Conservation (phyloP, 768 basidiomycete genomes). For the Floccularia luteovirens region DNA sequence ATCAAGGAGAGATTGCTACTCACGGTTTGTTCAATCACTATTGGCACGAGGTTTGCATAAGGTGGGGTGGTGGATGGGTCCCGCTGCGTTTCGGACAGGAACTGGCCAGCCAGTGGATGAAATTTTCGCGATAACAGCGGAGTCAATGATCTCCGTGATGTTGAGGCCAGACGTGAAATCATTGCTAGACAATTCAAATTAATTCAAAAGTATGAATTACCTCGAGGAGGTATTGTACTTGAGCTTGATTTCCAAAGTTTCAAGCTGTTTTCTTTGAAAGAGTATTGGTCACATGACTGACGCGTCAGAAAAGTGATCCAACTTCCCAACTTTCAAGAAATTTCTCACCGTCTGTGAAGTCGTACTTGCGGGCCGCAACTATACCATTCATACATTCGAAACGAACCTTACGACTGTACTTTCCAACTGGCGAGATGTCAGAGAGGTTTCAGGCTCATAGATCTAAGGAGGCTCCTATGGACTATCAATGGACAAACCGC, state of each 20-base stretch:
- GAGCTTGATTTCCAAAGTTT: background rate
- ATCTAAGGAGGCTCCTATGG: slow-evolving; percentile 83
- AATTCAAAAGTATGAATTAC: too few species aligned
- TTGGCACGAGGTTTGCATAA: slow-evolving; percentile 75
- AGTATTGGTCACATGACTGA: slow-evolving; percentile 19
- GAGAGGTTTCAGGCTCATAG: slow-evolving; percentile 23
- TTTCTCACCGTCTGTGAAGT: background rate
- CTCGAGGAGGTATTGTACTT: too few species aligned
- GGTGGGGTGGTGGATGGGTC: slow-evolving; percentile 34
- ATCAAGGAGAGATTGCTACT: slow-evolving; percentile 4
- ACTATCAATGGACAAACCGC: slow-evolving; percentile 78
- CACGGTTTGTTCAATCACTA: slow-evolving; percentile 91
- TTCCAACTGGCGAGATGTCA: slow-evolving; percentile 9
- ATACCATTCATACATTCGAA: background rate
- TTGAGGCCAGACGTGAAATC: too few species aligned
- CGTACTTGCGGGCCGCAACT: background rate
- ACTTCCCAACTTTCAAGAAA: background rate
- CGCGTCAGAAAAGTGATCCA: slow-evolving; percentile 23
- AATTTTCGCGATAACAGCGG: slow-evolving; percentile 42
- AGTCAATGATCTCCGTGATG: too few species aligned
- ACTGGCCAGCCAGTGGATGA: slow-evolving; percentile 45
- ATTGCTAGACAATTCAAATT: too few species aligned
- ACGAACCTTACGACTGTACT: slow-evolving; percentile 5
- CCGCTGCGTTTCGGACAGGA: slow-evolving; percentile 20
- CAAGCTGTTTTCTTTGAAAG: background rate